phyloP scores from a whole-genome alignment of 768 basidiomycete species.

The Kwoniella sp. region DNA sequence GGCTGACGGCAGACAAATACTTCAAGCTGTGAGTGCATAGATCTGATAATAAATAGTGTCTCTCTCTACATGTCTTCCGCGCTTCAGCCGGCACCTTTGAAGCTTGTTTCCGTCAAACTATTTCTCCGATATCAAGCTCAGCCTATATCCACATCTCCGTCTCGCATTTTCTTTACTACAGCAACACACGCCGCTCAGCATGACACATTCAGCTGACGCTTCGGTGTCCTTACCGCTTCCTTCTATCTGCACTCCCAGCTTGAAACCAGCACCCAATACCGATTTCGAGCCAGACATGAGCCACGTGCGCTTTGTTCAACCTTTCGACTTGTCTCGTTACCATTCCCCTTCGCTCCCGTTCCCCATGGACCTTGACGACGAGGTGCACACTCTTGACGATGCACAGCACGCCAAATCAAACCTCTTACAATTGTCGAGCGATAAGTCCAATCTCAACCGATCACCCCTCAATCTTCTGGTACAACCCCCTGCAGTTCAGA shows the following conservation, averaged over 20 bases:
- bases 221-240: neutral
- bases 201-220: neutral
- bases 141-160: too few relatives aligned
- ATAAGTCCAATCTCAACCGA: neutral
- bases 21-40: neutral
- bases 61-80: neutral
- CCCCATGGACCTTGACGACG: neutral
- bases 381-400: neutral
- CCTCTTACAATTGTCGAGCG: neutral
- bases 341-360: neutral
- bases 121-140: neutral
- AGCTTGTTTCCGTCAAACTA: neutral
- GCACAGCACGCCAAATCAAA: neutral
- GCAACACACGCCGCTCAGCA: neutral
- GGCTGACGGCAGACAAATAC: neutral
- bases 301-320: neutral
- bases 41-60: neutral
- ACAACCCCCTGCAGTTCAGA: neutral
- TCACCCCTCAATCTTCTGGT: neutral
- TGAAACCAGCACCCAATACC: neutral
- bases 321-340: conserved; percentile 5
- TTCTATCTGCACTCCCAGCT: neutral
- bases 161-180: too few relatives aligned
- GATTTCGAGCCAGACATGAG: neutral
- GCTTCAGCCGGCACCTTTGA: neutral